These are phyloP conservation scores for Coemansia sp. DNA, from an alignment of 192 early-diverging fungal genomes.

Conservation along the genomic window DNA sequence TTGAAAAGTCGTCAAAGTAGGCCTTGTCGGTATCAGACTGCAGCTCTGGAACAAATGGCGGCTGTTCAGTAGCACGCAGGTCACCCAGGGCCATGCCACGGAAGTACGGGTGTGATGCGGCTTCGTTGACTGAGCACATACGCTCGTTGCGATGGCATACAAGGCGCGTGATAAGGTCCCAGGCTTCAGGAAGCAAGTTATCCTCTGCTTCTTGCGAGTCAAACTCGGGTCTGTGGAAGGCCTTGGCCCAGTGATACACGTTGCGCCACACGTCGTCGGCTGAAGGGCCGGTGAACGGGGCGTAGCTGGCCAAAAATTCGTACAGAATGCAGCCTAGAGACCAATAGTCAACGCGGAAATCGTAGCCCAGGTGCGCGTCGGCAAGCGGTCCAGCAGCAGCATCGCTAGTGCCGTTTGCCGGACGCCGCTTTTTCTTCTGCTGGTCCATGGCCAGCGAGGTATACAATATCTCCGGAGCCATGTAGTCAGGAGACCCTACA, in stretches of 20 bases:
- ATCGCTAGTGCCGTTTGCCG: slow-evolving; percentile 6
- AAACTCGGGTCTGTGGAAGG: slow-evolving; percentile 78
- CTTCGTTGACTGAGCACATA: slow-evolving; percentile 56
- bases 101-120: slow-evolving; percentile 62
- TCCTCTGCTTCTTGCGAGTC: slow-evolving; percentile 72
- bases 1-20: slow-evolving; percentile 78
- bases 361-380: slow-evolving; percentile 65
- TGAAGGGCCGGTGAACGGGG: slow-evolving; percentile 67
- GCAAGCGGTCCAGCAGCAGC: slow-evolving; percentile 56
- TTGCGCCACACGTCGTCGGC: slow-evolving; percentile 81
- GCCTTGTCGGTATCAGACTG: slow-evolving; percentile 73
- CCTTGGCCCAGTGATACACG: slow-evolving; percentile 76
- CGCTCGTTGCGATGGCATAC: slow-evolving; percentile 55
- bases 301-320: slow-evolving; percentile 71
- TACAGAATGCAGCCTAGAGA: slow-evolving; percentile 73
- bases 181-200: slow-evolving; percentile 72
- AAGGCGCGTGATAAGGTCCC: slow-evolving; percentile 70
- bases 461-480: slow-evolving; percentile 84
- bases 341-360: slow-evolving; percentile 73
- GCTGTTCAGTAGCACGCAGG: slow-evolving; percentile 59
- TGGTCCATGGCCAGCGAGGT: slow-evolving; percentile 51
- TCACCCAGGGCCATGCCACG: slow-evolving; percentile 55
- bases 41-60: slow-evolving; percentile 75
- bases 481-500: slow-evolving; percentile 91
- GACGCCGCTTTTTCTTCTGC: slow-evolving; percentile 30